phyloP scores from a whole-genome alignment of 1,284 basidiomycete species.

The Sporisorium iseilematis-ciliati region DNA sequence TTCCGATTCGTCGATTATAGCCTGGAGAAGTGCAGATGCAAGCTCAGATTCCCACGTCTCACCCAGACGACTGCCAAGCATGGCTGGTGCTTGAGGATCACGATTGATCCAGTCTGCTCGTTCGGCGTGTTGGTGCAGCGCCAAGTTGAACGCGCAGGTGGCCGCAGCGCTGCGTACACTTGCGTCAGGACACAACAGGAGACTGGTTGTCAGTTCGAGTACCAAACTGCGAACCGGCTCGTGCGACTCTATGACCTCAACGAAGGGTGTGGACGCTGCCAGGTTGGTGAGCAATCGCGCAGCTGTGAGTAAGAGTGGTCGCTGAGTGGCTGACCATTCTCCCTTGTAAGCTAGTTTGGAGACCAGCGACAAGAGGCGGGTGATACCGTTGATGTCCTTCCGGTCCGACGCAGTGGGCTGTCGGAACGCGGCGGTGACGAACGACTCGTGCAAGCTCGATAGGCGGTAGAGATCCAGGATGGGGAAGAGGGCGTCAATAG shows the following conservation, averaged over 20 bases:
- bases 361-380: slow-evolving; percentile 20
- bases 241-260: slow-evolving; percentile 75
- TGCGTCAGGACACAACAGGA: slow-evolving; percentile 78
- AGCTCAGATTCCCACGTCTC: slow-evolving; percentile 82
- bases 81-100: slow-evolving; percentile 71
- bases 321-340: slow-evolving; percentile 74
- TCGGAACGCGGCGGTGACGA: slow-evolving; percentile 18
- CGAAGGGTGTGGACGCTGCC: slow-evolving; percentile 73
- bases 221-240: slow-evolving; percentile 65
- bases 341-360: slow-evolving; percentile 47
- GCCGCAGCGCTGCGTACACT: slow-evolving; percentile 82
- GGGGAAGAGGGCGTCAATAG: slow-evolving; percentile 79
- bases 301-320: slow-evolving; percentile 73
- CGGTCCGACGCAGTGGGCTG: slow-evolving; percentile 15
- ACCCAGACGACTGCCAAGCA: slow-evolving; percentile 75
- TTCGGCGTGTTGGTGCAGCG: slow-evolving; percentile 65
- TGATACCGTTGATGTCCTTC: slow-evolving; percentile 23
- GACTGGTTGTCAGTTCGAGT: slow-evolving; percentile 75
- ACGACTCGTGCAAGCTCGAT: slow-evolving; percentile 76
- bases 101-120: slow-evolving; percentile 41
- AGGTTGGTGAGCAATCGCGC: slow-evolving; percentile 82
- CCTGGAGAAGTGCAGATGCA: slow-evolving; percentile 81
- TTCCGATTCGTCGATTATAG: slow-evolving; percentile 77
- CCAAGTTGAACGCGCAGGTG: slow-evolving; percentile 82
- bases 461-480: slow-evolving; percentile 86